A percentile compares a stretch with the other conserved stretches of the same genome.
Evolutionary conservation across 306 rosid genomes (phyloP).

Genomic region (Glycine tomentella): DNA sequence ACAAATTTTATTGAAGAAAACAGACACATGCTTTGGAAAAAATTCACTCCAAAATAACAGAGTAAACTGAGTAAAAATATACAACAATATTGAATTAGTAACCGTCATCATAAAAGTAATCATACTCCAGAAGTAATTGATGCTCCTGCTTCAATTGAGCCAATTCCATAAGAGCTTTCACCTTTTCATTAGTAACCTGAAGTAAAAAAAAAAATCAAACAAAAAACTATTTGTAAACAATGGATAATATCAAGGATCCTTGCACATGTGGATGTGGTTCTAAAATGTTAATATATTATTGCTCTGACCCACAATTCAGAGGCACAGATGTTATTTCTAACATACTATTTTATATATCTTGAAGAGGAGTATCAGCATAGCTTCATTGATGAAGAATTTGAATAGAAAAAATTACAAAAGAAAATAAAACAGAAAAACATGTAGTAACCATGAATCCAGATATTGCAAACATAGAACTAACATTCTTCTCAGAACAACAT

Average conservation of each 20-base stretch:
- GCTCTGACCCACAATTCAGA: constrained; percentile 32
- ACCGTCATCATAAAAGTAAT: constrained; percentile 41
- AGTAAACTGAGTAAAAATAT: constrained; percentile 23
- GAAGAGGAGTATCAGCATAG: constrained; percentile 30
- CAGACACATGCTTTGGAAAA: constrained; percentile 15
- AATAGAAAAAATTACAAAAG: constrained; percentile 17
- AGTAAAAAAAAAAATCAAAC: constrained; percentile 43
- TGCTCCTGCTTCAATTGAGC: constrained; percentile 88
- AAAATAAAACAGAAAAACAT: constrained; percentile 29
- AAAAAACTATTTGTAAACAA: constrained; percentile 24
- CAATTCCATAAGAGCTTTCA: constrained; percentile 86
- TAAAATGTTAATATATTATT: constrained; percentile 14
- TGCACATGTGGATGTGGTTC: constrained; percentile 1
- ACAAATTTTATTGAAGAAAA: constrained; percentile 20
- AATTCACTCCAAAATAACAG: constrained; percentile 21
- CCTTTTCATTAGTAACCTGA: constrained; percentile 98
- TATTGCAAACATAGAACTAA: constrained; percentile 29
- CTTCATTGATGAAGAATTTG: constrained; percentile 23
- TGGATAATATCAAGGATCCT: constrained; percentile 30
- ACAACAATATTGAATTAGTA: constrained; percentile 40
- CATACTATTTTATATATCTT: constrained; percentile 31
- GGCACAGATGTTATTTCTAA: constrained; percentile 12
- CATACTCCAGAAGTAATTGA: constrained; percentile 78
- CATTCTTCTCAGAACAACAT: constrained; percentile 19
- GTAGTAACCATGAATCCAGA: constrained; percentile 21